A percentile compares a stretch with the other conserved stretches of the same genome.
Evolutionary conservation across 139 green algal species (phyloP).

Genomic region (Chlorella sp.): DNA sequence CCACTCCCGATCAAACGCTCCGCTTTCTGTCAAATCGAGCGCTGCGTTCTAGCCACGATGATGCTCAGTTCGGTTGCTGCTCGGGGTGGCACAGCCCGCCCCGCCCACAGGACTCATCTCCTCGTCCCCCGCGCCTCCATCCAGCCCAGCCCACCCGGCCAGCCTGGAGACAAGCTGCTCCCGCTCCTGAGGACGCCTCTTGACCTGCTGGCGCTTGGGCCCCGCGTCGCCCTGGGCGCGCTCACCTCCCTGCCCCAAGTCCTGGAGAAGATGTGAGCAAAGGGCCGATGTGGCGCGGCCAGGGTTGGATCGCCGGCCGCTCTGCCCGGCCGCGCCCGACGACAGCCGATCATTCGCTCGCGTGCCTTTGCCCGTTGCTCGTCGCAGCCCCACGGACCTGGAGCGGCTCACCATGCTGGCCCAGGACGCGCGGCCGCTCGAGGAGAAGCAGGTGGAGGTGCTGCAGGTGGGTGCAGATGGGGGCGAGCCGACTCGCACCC

Average conservation of each 20-base stretch:
- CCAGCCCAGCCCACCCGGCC: not conserved
- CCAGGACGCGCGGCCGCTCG: conserved; percentile 63
- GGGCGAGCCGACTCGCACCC: not conserved
- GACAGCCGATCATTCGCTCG: not conserved
- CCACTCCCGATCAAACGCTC: not conserved
- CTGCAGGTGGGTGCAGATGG: conserved; percentile 40
- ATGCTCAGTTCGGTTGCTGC: not conserved
- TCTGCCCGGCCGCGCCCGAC: not conserved
- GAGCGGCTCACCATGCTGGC: conserved; percentile 50
- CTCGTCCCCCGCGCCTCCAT: not conserved
- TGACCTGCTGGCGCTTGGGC: conserved; percentile 32
- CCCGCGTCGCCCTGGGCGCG: conserved; percentile 27
- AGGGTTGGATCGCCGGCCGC: not conserved
- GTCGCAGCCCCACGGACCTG: conserved; percentile 56
- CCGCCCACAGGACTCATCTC: not conserved
- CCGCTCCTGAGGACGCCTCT: conserved; percentile 22
- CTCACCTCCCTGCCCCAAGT: conserved; percentile 23
- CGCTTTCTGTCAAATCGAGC: not conserved
- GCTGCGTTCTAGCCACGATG: not conserved
- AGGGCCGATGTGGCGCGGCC: not conserved
- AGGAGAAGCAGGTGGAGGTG: conserved; percentile 65
- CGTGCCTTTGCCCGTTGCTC: not conserved
- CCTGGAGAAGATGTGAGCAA: conserved; percentile 25
- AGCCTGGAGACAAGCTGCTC: conserved; percentile 23
- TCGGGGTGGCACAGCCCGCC: not conserved